Percentiles rank a stretch among this genome's conserved stretches.
phyloP scores from a whole-genome alignment of 2,329 filamentous ascomycete species.

The Aspergillus sp. region DNA sequence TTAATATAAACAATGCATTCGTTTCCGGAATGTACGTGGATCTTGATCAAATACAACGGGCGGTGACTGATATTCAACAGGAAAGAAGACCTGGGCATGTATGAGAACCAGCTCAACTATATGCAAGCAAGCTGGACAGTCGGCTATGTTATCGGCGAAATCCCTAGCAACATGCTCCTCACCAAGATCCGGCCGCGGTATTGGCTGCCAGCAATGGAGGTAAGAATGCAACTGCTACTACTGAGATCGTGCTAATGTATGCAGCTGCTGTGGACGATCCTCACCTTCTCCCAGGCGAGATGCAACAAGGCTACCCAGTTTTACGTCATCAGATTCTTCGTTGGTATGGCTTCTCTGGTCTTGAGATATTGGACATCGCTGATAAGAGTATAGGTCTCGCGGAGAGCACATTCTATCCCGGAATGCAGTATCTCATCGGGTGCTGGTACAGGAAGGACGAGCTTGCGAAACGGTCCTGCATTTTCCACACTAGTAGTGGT shows the following conservation, averaged over 20 bases:
- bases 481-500: slow-evolving; percentile 52
- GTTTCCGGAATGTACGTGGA: slow-evolving; percentile 46
- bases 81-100: slow-evolving; percentile 55
- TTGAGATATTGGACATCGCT: not conserved
- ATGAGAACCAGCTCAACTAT: slow-evolving; percentile 57
- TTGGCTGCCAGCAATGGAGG: slow-evolving; percentile 52
- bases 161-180: slow-evolving; percentile 53
- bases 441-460: slow-evolving; percentile 54
- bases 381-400: slow-evolving; percentile 37
- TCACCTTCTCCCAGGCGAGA: slow-evolving; percentile 48
- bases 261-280: slow-evolving; percentile 48
- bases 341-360: slow-evolving; percentile 31
- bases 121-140: slow-evolving; percentile 59
- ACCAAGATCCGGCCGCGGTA: slow-evolving; percentile 49
- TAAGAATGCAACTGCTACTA: slow-evolving; percentile 6
- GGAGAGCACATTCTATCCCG: slow-evolving; percentile 54
- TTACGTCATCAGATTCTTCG: slow-evolving; percentile 51
- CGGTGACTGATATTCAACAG: slow-evolving; percentile 21
- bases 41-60: too few species aligned
- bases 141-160: slow-evolving; percentile 58
- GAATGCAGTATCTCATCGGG: slow-evolving; percentile 54
- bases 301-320: slow-evolving; percentile 46
- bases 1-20: slow-evolving; percentile 50
- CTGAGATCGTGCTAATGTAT: not conserved
- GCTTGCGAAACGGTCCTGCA: slow-evolving; percentile 53